Evolutionary conservation across 2,329 filamentous ascomycete species (phyloP).

Genomic region (Neophaeococcomyces mojaviensis): DNA sequence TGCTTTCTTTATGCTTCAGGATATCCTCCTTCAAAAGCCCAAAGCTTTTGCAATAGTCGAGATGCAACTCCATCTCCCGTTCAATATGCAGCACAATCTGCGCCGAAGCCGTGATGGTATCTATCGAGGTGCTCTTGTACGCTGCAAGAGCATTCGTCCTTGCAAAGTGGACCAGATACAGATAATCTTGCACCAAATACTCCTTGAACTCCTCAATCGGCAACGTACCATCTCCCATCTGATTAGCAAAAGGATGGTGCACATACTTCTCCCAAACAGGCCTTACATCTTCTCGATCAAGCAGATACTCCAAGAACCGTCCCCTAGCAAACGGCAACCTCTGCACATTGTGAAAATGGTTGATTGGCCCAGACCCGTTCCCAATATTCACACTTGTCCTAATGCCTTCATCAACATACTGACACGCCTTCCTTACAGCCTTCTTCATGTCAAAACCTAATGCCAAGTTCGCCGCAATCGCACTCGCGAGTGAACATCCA

Average conservation of each 20-base stretch:
- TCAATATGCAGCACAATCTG: constrained; percentile 69
- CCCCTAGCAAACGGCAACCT: constrained; percentile 55
- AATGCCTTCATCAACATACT: constrained; percentile 57
- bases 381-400: constrained; percentile 49
- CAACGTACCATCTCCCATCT: constrained; percentile 67
- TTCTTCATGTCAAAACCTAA: constrained; percentile 40
- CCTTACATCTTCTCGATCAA: constrained; percentile 67
- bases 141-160: constrained; percentile 76
- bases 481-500: constrained; percentile 82
- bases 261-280: constrained; percentile 67
- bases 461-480: constrained; percentile 57
- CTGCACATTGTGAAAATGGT: constrained; percentile 59
- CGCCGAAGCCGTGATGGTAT: constrained; percentile 62
- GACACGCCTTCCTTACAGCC: constrained; percentile 49
- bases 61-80: constrained; percentile 71
- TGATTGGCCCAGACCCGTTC: constrained; percentile 56
- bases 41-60: constrained; percentile 74
- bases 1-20: constrained; percentile 61
- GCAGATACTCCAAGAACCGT: constrained; percentile 74
- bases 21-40: constrained; percentile 69
- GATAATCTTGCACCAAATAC: constrained; percentile 86
- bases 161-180: constrained; percentile 86
- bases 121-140: constrained; percentile 71
- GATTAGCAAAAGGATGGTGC: constrained; percentile 73
- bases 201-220: constrained; percentile 72